phyloP scores from a whole-genome alignment of 495 filamentous ascomycete species.

The Xanthoparmelia taractica region DNA sequence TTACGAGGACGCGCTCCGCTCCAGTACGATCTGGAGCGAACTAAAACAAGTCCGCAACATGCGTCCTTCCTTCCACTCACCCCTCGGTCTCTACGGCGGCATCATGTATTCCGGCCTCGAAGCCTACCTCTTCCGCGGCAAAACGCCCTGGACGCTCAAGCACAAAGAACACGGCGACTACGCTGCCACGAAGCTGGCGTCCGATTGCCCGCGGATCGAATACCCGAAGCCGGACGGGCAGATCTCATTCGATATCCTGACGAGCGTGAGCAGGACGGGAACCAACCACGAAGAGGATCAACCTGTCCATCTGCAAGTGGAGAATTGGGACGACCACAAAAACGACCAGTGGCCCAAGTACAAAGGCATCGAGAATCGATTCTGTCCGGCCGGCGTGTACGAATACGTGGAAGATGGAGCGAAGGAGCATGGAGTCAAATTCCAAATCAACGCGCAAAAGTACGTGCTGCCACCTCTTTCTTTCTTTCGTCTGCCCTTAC shows the following conservation, averaged over 20 bases:
- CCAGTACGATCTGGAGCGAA: conserved; percentile 86
- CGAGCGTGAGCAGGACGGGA: conserved; percentile 84
- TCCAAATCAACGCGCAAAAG: conserved; percentile 98
- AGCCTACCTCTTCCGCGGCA: conserved; percentile 78
- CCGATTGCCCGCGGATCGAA: conserved; percentile 44
- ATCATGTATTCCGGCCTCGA: conserved; percentile 90
- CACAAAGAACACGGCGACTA: conserved; percentile 64
- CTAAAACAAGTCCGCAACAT: conserved; percentile 95
- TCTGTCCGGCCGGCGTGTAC: conserved; percentile 98
- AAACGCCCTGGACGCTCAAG: conserved; percentile 85
- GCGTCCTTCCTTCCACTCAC: conserved; percentile 83
- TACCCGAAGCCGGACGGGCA: conserved; percentile 95
- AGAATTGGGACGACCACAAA: conserved; percentile 88
- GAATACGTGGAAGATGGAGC: conserved; percentile 91
- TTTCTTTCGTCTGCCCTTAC: background rate
- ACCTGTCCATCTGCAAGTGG: conserved; percentile 88
- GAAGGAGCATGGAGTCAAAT: conserved; percentile 76
- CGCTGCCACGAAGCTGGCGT: conserved; percentile 71
- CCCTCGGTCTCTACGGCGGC: conserved; percentile 79
- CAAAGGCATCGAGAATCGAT: conserved; percentile 93
- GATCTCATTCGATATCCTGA: conserved; percentile 92
- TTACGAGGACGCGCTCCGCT: conserved; percentile 86
- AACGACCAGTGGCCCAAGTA: conserved; percentile 75
- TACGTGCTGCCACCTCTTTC: conserved; percentile 43
- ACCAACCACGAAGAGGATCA: conserved; percentile 99